Evolutionary conservation across 2,329 filamentous ascomycete species (phyloP).

Genomic region (Monilinia vaccinii-corymbosi): DNA sequence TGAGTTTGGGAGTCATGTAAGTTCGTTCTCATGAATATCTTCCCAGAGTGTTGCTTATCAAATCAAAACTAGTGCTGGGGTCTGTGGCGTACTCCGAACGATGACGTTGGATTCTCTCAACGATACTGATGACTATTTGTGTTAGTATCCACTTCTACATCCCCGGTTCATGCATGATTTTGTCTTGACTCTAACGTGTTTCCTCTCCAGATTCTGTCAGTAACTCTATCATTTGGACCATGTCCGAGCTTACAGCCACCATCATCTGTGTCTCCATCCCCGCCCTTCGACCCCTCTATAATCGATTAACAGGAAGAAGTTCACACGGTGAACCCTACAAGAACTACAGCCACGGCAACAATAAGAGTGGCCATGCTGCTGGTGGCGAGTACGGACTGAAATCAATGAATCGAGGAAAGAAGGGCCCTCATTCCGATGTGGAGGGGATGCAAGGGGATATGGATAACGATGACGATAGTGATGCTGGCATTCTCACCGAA

Average conservation of each 20-base stretch:
- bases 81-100: neutral
- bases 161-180: neutral
- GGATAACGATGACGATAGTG: neutral
- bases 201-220: neutral
- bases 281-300: slow-evolving; percentile 3
- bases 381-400: neutral
- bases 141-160: neutral
- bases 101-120: neutral
- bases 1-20: slow-evolving; percentile 3
- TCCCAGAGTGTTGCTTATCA: neutral
- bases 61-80: neutral
- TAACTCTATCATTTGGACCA: slow-evolving; percentile 6
- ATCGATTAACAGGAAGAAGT: neutral
- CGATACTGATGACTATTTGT: neutral
- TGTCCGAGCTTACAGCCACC: neutral
- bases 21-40: neutral
- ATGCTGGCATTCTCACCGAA: neutral
- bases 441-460: neutral
- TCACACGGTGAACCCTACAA: neutral
- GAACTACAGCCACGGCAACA: neutral
- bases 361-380: neutral
- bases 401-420: neutral
- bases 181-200: neutral
- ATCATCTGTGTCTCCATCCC: slow-evolving; percentile 4
- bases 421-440: neutral